These are phyloP conservation scores for Solanum etuberosum DNA, from an alignment of 257 asterid species.

Conservation along the genomic window DNA sequence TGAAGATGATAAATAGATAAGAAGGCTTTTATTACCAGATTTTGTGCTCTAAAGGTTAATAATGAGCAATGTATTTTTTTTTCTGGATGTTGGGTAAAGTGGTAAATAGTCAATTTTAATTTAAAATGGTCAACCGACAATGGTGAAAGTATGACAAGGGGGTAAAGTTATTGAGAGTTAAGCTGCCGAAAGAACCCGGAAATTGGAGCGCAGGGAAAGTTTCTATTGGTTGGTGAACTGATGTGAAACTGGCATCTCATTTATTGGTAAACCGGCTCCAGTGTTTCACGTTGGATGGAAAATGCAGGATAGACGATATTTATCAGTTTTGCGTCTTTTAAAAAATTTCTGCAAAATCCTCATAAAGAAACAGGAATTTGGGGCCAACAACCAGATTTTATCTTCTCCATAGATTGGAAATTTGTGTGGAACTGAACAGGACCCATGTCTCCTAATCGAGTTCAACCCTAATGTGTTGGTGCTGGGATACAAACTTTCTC, in stretches of 20 bases:
- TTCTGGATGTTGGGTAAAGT: neutral
- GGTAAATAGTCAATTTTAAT: neutral
- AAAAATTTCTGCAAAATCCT: neutral
- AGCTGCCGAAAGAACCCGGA: neutral
- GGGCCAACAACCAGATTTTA: neutral
- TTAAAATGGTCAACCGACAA: neutral
- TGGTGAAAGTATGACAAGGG: neutral
- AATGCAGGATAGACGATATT: neutral
- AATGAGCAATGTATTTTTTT: neutral
- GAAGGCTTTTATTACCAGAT: neutral
- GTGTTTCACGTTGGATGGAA: neutral
- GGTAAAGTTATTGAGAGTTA: neutral
- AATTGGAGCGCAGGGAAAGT: neutral
- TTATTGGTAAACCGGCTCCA: neutral
- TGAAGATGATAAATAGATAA: neutral
- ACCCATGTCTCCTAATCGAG: neutral
- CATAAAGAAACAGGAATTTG: neutral
- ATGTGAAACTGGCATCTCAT: neutral
- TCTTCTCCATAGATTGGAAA: neutral
- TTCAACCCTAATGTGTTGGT: neutral
- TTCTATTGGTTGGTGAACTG: neutral
- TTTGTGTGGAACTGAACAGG: neutral
- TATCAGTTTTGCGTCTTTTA: neutral
- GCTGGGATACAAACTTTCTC: neutral
- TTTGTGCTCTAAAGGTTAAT: neutral